Evolutionary conservation across 192 early-diverging fungal species (phyloP), one percentile per base, ranked within the genome.

Genomic region (Umbelopsis vinacea): DNA sequence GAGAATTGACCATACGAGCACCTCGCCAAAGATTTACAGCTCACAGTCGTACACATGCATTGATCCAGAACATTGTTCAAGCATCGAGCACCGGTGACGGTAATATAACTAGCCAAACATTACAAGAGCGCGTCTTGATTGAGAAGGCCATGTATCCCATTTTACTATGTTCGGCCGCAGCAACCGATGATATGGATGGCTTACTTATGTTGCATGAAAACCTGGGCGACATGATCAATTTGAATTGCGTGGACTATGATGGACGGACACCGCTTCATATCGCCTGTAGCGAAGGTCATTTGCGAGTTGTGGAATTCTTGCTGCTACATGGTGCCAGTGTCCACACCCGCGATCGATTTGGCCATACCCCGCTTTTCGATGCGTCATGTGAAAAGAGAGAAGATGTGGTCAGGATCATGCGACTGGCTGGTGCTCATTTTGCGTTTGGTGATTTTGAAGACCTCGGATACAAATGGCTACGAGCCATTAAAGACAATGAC

Each of bases 351-450:
- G 97, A 98, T 82, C 84, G 90, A 38, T 86, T 88, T 52, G 94
- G 96, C 0, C 97, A 95, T 71, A 96, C 95, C 6, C 95, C 96
- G 2, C 77, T 99, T 8, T 96, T 87, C 75, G 91, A 95, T 71
- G 95, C 96, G 0, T 88, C 93, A 9, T 77, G 84, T 19, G 81
- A 86, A 40, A 84, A 88, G 17, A 85, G 86, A 50, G 70, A 78
- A 3, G 88, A 90, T 57, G 86, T 91, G 53, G 89, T 92, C 9
- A 75, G 74, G 19, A 71, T 97, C 68, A 80, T 99, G 47, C 52
- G 88, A 8, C 75, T 91, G 45, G 90, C 94, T 1, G 97, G 96
- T 29, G 96, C 94, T 17, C 95, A 97, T 73, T 96, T 99, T 74
- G 89, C 90, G 57, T 91, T 94, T 50, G 89, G 89, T 9, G 96